These are phyloP conservation scores for Jaapia argillacea DNA, from an alignment of 768 basidiomycete genomes.

Conservation along the genomic window DNA sequence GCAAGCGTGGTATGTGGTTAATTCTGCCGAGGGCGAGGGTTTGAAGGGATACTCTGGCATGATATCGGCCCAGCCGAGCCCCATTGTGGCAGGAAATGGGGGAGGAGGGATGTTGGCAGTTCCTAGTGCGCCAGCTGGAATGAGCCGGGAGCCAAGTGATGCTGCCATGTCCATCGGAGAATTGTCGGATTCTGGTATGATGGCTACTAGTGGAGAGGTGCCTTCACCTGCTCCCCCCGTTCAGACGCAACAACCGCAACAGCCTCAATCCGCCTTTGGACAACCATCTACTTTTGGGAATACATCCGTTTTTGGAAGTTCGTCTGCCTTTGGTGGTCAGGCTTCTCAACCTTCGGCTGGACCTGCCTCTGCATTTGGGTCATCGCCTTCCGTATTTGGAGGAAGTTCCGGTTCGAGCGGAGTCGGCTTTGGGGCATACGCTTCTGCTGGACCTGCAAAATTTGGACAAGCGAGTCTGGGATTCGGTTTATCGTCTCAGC, in stretches of 20 bases:
- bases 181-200: too few relatives aligned
- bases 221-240: too few relatives aligned
- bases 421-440: slow-evolving; percentile 23
- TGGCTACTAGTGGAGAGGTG: too few relatives aligned
- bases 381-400: slow-evolving; percentile 3
- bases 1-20: slow-evolving; percentile 62
- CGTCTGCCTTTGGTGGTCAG: too few relatives aligned
- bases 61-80: slow-evolving; percentile 19
- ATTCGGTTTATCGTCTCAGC: neutral
- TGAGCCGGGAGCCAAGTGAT: too few relatives aligned
- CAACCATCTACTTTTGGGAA: slow-evolving; percentile 1
- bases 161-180: too few relatives aligned
- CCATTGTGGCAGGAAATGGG: slow-evolving; percentile 4
- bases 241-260: too few relatives aligned
- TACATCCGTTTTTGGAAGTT: neutral
- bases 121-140: too few relatives aligned
- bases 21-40: slow-evolving; percentile 30
- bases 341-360: too few relatives aligned
- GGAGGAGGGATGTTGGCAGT: too few relatives aligned
- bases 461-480: neutral
- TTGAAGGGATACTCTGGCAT: slow-evolving; percentile 44
- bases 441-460: slow-evolving; percentile 10
- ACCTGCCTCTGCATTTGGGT: neutral
- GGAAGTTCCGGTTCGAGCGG: slow-evolving; percentile 3
- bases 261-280: neutral